These are phyloP conservation scores for Populus trichocarpa DNA, from an alignment of 441 rosid species.

Conservation along the genomic window DNA sequence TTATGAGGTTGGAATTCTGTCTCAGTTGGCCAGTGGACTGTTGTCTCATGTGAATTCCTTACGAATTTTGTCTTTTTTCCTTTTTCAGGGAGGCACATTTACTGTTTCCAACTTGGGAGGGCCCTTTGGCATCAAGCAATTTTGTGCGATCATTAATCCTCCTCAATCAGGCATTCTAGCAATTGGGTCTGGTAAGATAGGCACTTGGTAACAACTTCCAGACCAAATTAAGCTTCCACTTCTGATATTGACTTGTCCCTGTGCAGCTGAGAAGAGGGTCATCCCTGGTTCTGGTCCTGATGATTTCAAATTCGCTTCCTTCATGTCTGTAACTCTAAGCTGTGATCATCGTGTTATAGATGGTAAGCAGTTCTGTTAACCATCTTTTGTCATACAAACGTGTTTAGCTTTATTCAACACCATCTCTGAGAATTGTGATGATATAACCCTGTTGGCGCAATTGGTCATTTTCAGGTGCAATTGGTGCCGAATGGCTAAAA, in stretches of 20 bases:
- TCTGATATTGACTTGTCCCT: constrained; percentile 3
- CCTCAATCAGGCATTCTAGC: constrained; percentile 97
- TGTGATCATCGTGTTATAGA: constrained; percentile 95
- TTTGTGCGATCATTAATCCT: constrained; percentile 92
- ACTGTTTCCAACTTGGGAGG: constrained; percentile 98
- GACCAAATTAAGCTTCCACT: neutral
- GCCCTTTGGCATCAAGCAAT: constrained; percentile 91
- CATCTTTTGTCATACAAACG: neutral
- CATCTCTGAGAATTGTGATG: neutral
- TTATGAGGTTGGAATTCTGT: constrained; percentile 53
- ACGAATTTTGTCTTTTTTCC: constrained; percentile 7
- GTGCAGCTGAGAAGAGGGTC: constrained; percentile 86
- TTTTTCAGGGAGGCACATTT: constrained; percentile 88
- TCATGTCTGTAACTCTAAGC: constrained; percentile 81
- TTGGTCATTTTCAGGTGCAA: constrained; percentile 50
- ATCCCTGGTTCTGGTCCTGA: constrained; percentile 66
- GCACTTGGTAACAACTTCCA: neutral
- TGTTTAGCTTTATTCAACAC: neutral
- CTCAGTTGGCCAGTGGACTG: neutral
- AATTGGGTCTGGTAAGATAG: constrained; percentile 70
- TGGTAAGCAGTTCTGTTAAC: constrained; percentile 35
- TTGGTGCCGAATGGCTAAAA: constrained; percentile 96
- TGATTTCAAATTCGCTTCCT: constrained; percentile 70
- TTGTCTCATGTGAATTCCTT: neutral
- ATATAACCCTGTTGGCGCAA: constrained; percentile 5